Evolutionary conservation across 306 rosid genomes (phyloP).

Genomic region (Malus domestica): ASM211411v1 NC_041794.1:31203501-31204000

Average conservation of each 20-base stretch:
- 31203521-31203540: slow-evolving; percentile 31
- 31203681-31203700: slow-evolving; percentile 24
- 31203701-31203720: slow-evolving; percentile 12
- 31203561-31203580: slow-evolving; percentile 39
- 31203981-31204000: slow-evolving; percentile 13
- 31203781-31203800: slow-evolving; percentile 39
- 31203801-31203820: slow-evolving; percentile 40
- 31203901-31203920: not conserved
- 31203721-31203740: slow-evolving; percentile 16
- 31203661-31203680: slow-evolving; percentile 6
- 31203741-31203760: slow-evolving; percentile 43
- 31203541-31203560: slow-evolving; percentile 39
- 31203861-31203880: slow-evolving; percentile 64
- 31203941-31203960: slow-evolving; percentile 43
- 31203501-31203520: slow-evolving; percentile 15
- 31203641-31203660: slow-evolving; percentile 48
- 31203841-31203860: slow-evolving; percentile 19
- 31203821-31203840: slow-evolving; percentile 13
- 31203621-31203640: slow-evolving; percentile 19
- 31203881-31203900: slow-evolving; percentile 24
- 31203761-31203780: slow-evolving; percentile 58
- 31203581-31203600: slow-evolving; percentile 50
- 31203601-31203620: slow-evolving; percentile 20
- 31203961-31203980: slow-evolving; percentile 35
- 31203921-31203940: not conserved